A percentile compares a stretch with the other conserved stretches of the same genome.
phyloP scores from a whole-genome alignment of 1,139 yeast genomes.

The Yamadazyma oceani region DNA sequence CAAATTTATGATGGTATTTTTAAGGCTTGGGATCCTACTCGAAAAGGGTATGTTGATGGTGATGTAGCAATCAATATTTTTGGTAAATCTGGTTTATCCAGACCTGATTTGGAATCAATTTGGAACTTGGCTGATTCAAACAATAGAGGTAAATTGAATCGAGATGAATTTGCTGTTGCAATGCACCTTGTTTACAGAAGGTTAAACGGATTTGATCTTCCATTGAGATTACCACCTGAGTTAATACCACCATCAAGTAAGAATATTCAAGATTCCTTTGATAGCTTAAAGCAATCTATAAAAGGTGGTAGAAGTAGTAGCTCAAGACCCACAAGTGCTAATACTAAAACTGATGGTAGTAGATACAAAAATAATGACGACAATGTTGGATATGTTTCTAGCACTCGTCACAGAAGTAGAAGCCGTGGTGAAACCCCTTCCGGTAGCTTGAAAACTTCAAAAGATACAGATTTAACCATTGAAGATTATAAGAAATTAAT shows the following conservation, averaged over 20 bases:
- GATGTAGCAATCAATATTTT: constrained; percentile 82
- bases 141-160: constrained; percentile 70
- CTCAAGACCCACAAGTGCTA: constrained; percentile 25
- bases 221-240: constrained; percentile 70
- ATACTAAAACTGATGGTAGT: constrained; percentile 46
- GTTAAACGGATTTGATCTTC: constrained; percentile 72
- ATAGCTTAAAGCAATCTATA: constrained; percentile 42
- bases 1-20: constrained; percentile 84
- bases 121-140: constrained; percentile 82
- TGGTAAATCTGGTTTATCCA: constrained; percentile 83
- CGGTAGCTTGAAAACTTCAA: constrained; percentile 23
- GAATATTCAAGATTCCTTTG: constrained; percentile 47
- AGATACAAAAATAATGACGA: constrained; percentile 71
- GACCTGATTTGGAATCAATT: constrained; percentile 82
- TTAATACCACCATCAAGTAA: constrained; percentile 80
- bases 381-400: constrained; percentile 63
- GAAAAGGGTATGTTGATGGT: constrained; percentile 74
- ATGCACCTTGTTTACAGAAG: constrained; percentile 81
- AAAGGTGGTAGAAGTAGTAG: constrained; percentile 29
- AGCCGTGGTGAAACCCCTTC: constrained; percentile 17
- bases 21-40: constrained; percentile 76
- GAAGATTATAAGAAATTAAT: constrained; percentile 61
- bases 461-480: constrained; percentile 34
- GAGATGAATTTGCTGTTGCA: constrained; percentile 79
- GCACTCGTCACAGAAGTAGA: constrained; percentile 58